Evolutionary conservation across 176 grass and related monocot genomes (phyloP).

Genomic region (Rhipidocladum racemiflorum): DNA sequence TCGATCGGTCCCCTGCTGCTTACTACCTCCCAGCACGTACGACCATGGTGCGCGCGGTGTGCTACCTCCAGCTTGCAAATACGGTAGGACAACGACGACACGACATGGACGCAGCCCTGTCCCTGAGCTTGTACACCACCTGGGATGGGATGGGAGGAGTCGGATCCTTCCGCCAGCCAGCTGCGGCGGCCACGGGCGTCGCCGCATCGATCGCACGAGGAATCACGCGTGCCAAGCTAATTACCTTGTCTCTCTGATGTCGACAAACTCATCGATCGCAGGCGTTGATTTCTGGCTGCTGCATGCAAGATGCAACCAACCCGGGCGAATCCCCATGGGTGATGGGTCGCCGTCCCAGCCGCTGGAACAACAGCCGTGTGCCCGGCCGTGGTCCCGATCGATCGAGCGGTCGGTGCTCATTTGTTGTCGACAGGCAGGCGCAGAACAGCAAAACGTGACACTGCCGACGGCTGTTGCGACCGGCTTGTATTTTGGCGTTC

Average conservation of each 20-base stretch:
- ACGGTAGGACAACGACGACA: not conserved
- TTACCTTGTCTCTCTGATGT: not conserved
- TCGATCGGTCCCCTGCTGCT: not conserved
- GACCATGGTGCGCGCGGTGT: not conserved
- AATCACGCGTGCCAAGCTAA: not conserved
- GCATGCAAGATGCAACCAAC: not conserved
- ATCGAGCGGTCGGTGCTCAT: not conserved
- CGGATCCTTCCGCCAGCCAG: not conserved
- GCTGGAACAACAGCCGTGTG: not conserved
- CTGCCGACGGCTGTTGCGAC: not conserved
- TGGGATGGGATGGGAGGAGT: not conserved
- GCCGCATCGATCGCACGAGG: not conserved
- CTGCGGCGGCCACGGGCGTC: not conserved
- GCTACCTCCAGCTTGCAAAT: slow-evolving; percentile 23
- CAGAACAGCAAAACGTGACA: not conserved
- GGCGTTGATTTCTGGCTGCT: not conserved
- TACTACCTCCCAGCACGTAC: not conserved
- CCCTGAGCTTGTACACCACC: not conserved
- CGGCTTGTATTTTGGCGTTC: not conserved
- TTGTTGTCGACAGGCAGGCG: not conserved
- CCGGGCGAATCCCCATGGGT: not conserved
- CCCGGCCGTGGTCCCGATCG: not conserved
- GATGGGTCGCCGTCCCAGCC: not conserved
- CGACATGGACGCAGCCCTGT: no score
- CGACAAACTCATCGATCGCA: not conserved